A percentile compares a stretch with the other conserved stretches of the same genome.
phyloP scores from a whole-genome alignment of 768 basidiomycete species.

The Leucocoprinus leucothites region DNA sequence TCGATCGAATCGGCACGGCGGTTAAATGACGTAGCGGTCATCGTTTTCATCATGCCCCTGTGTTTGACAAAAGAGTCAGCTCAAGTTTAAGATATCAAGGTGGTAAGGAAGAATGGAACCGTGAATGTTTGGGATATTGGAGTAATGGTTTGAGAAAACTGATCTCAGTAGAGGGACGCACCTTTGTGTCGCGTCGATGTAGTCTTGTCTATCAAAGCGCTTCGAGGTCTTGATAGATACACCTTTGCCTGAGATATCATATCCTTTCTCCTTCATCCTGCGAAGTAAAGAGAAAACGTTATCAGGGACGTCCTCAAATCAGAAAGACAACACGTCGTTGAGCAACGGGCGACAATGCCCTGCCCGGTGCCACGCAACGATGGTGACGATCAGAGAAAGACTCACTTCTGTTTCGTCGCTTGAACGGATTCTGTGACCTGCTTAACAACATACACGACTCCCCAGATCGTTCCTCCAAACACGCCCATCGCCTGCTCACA shows the following conservation, averaged over 20 bases:
- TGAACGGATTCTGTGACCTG: constrained; percentile 39
- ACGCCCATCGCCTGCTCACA: constrained; percentile 43
- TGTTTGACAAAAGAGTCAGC: background rate
- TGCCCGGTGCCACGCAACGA: background rate
- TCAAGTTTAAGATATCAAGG: background rate
- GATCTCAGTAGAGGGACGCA: constrained; percentile 27
- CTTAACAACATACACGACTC: constrained; percentile 33
- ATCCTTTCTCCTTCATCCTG: constrained; percentile 57
- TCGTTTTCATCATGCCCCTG: constrained; percentile 48
- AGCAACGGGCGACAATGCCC: background rate
- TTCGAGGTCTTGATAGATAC: constrained; percentile 63
- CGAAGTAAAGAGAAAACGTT: background rate
- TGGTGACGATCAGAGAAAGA: constrained; percentile 12
- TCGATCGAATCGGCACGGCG: constrained; percentile 5
- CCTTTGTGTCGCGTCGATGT: constrained; percentile 75
- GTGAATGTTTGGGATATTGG: no score
- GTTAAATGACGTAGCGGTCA: constrained; percentile 9
- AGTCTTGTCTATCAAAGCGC: constrained; percentile 57
- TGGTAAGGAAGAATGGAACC: background rate
- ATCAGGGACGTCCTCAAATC: background rate
- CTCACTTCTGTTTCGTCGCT: constrained; percentile 55
- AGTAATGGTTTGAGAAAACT: no score
- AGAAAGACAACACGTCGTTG: background rate
- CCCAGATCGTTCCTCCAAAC: constrained; percentile 44
- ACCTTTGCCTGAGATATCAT: constrained; percentile 55